Base-by-base conservation (phyloP, 2,329 filamentous ascomycete genomes). In the Monilinia vaccinii-corymbosi region DNA sequence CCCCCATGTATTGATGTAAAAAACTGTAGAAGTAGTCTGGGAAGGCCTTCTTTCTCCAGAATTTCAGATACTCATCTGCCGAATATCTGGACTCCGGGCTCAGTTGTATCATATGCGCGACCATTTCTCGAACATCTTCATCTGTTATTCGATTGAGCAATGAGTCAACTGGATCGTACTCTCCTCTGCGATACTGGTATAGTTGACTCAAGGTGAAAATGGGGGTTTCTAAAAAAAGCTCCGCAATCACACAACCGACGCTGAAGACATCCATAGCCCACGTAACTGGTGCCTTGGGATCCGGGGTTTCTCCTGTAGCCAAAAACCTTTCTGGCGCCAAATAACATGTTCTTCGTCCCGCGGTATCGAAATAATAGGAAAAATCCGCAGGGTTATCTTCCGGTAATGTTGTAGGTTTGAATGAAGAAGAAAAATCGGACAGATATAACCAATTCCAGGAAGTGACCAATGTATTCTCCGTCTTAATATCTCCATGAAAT, bases 211-310 rank as follows among this genome's bases (percentile, higher is more conserved):
- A 80, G n/a, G 86, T 96, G 74, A 99, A 97, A n/a, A 97, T 93
- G 10, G 95, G 92, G 0, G 91, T 83, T 75, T 99, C 94, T 7
- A 97, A 82, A 67, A 99, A 97, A 42, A 99, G 80, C 73, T 99
- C 94, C 1, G 94, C 94, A 69, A 99, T 96, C 44, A 97, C 92
- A 72, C 95, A 99, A 9, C 94, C 94, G 25, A 88, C 88, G 73
- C 94, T 97, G 77, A 99, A 99, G 40, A 99, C 87, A 72, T 99
- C 94, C 95, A 99, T 99, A 42, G 94, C 93, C 92, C 93, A 97
- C 51, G 84, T 87, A 56, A 88, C 76, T 5, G 81, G 85, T 69
- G 85, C 75, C 76, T 83, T 77, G 72, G 83, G 73, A 59, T 86
- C 82, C 8, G 84, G 80, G 23, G 84, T 81, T 65, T 87, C 83